Evolutionary conservation across 2,329 filamentous ascomycete genomes (phyloP), one percentile per base, ranked within the genome.

Genomic region (Cyclaneusma minus): DNA sequence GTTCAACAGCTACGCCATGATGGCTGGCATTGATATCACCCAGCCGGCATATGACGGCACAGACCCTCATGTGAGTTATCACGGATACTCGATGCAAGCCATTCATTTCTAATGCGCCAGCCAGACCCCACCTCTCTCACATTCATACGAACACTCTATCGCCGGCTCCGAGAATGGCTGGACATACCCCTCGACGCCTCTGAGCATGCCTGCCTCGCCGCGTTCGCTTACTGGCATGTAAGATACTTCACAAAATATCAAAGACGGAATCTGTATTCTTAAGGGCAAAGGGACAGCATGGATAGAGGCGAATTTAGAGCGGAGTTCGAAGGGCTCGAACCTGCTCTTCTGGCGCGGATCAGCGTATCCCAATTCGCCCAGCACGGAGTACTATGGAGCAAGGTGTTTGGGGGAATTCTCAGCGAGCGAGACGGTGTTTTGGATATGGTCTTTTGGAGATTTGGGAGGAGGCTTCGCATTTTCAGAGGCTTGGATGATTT

Each of bases 81-180:
- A 14, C 11, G 17, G 27, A 18, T 13, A n/a, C 4, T 14, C 25
- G 25, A n/a, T n/a, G 13, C 12, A 28, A 9, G 16, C 11, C 22
- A 20, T 9, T 27, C 14, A 28, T 15, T n/a, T n/a, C n/a, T n/a
- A n/a, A n/a, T n/a, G 18, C 20, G 21, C 17, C 32, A 15, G 22
- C 16, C 56, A 84, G 78, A 83, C 78, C 51, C 78, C 78, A 55
- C 73, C 78, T 45, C 67, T 83, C 41, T 78, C 74, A 43, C 74
- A 78, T 48, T 76, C 71, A 15, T 79, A 72, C 49, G 73, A 79
- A 42, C 66, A 71, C 47, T 80, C 73, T 27, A 56, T 65, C 33
- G 62, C 58, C 42, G 69, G 67, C 49, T 73, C 68, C 16, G 68
- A 74, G 40, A 55, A 62, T 34, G 62, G 64, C 31, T 72, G 66